These are phyloP conservation scores for Dioscorea cayenensis DNA, from an alignment of 116 monocot species.

Conservation along the genomic window DNA sequence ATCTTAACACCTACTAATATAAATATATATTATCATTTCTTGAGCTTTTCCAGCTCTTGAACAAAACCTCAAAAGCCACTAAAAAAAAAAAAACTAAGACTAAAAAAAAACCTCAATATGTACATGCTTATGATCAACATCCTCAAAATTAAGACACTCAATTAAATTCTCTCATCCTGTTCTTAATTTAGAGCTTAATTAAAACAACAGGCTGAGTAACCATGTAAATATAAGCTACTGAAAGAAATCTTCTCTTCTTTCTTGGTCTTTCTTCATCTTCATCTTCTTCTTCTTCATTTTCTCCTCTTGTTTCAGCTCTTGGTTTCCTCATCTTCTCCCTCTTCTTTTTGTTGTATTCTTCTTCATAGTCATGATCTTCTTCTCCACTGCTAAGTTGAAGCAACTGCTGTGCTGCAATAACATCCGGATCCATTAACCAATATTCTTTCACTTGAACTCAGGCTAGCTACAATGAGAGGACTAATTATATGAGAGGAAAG, in stretches of 20 bases:
- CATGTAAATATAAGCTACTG: slow-evolving; percentile 1
- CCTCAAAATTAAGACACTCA: not conserved
- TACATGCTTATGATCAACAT: no score
- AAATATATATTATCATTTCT: no score
- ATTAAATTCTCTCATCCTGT: not conserved
- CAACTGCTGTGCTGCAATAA: slow-evolving; percentile 12
- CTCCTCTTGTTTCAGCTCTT: not conserved
- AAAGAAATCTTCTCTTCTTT: slow-evolving; percentile 4
- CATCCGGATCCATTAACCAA: slow-evolving; percentile 9
- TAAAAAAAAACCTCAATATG: no score
- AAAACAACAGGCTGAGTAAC: slow-evolving; percentile 6
- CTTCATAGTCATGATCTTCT: not conserved
- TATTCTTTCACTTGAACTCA: not conserved
- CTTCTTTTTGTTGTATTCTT: not conserved
- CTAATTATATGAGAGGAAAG: not conserved
- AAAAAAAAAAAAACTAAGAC: no score
- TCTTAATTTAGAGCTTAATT: not conserved
- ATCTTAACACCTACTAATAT: no score
- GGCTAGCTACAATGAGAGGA: not conserved
- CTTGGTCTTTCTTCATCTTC: not conserved
- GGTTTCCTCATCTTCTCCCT: not conserved
- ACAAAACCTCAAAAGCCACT: no score
- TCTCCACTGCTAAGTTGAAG: slow-evolving; percentile 11
- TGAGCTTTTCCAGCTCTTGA: no score
- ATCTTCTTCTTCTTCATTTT: not conserved